Percentiles rank a stretch among this genome's conserved stretches.
Evolutionary conservation across 768 basidiomycete species (phyloP).

Genomic region (Cubamyces sp.): DNA sequence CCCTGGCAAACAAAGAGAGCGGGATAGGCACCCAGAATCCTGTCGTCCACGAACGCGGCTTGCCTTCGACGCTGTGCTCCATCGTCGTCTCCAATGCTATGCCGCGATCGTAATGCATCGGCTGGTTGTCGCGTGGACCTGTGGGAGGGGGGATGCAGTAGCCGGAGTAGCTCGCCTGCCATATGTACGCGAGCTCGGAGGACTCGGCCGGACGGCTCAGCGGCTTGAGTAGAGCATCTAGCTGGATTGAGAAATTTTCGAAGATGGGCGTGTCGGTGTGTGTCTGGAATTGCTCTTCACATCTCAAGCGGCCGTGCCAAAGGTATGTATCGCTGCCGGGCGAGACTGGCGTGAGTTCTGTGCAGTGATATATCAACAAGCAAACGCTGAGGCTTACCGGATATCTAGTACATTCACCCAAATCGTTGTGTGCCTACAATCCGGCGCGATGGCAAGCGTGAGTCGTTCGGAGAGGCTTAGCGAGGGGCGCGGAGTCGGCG

Average conservation of each 20-base stretch:
- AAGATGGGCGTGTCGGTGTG: neutral
- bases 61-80: neutral
- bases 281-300: neutral
- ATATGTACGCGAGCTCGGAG: neutral
- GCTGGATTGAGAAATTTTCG: neutral
- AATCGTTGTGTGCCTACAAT: neutral
- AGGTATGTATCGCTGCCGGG: neutral
- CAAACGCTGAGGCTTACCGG: too few relatives aligned
- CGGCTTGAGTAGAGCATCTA: neutral
- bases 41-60: constrained; percentile 34
- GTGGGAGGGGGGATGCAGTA: neutral
- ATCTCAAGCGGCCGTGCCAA: neutral
- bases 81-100: neutral
- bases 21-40: constrained; percentile 53
- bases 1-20: constrained; percentile 46
- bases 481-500: neutral
- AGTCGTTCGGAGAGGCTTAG: neutral
- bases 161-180: neutral
- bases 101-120: neutral
- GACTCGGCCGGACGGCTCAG: neutral
- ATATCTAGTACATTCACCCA: neutral
- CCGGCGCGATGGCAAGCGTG: neutral
- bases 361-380: too few relatives aligned
- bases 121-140: neutral
- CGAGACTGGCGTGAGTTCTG: neutral